Conservation (phyloP, 2,329 filamentous ascomycete species). For the Cladosporium colombiae region DNA sequence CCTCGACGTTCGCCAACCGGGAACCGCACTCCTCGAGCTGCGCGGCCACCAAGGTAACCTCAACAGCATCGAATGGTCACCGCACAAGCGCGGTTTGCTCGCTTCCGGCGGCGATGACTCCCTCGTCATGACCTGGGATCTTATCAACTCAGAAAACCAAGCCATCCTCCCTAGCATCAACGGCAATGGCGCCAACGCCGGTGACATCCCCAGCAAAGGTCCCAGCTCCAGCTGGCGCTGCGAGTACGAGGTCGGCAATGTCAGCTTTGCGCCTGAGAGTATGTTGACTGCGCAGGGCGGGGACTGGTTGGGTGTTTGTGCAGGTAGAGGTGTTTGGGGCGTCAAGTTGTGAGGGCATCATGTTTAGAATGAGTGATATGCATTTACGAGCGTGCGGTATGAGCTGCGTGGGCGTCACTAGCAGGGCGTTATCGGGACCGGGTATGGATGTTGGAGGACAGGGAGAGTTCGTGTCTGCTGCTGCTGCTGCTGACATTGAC, state of each 20-base stretch:
- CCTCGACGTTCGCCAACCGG: conserved; percentile 92
- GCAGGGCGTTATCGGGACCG: neutral
- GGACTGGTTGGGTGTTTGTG: conserved; percentile 82
- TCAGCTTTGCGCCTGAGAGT: conserved; percentile 78
- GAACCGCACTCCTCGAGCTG: conserved; percentile 90
- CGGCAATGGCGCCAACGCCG: conserved; percentile 28
- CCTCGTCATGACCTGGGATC: conserved; percentile 89
- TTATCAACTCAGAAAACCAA: conserved; percentile 65
- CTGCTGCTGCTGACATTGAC: neutral
- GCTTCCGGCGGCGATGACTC: conserved; percentile 92
- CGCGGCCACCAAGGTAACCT: conserved; percentile 82
- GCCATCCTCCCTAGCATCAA: conserved; percentile 34
- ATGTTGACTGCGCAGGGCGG: conserved; percentile 67
- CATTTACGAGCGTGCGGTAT: conserved; percentile 12
- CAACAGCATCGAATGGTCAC: conserved; percentile 96
- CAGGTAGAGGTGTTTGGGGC: conserved; percentile 79
- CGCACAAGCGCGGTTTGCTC: conserved; percentile 78
- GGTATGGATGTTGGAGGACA: neutral
- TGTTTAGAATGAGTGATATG: conserved; percentile 2
- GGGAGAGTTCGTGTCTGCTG: neutral
- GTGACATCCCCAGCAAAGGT: conserved; percentile 46
- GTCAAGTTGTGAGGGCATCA: conserved; percentile 53
- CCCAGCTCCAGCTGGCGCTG: conserved; percentile 80
- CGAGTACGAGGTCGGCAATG: conserved; percentile 82
- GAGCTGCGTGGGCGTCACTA: neutral